Base-by-base conservation (phyloP, 306 rosid species). In the Canavalia ensiformis region DNA sequence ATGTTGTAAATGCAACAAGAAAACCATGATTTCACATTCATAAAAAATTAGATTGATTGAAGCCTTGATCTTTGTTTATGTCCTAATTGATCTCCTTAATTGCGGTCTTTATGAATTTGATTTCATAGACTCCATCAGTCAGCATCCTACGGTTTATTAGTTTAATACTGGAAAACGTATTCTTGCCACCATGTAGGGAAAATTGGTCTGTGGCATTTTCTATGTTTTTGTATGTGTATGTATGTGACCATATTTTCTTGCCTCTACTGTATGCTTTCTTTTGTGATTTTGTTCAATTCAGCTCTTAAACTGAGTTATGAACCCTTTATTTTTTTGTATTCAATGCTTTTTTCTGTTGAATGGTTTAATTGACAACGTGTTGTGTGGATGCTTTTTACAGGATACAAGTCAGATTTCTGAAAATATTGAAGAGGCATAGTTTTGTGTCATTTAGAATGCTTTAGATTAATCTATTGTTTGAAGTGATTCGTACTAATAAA, bases 321-420 rank as follows among this genome's bases (percentile, higher is more conserved):
- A 42, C 39, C 1, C 54, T 52, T 4, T 8, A 55, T 39, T 55
- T 54, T 37, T 8, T 8, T 69, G 7, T n/a, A 8, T 41, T 28
- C 54, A 33, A 37, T 68, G 11, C 6, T 30, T 29, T 33, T 12
- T 45, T 29, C 8, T 8, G 6, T 37, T 65, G 34, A 62, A 47
- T 62, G 0, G 0, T 30, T 67, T 39, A 13, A 41, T 30, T 78
- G 25, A 67, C 12, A 54, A 12, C 37, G 51, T 65, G 56, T 13
- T 78, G 12, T 68, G 68, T 29, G 57, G 31, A 42, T 2, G 0
- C 45, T 29, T 28, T 33, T 54, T 78, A 8, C 67, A 78, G 82
- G 75, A 44, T 6, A 7, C 74, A 28, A 41, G 7, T 63, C 29
- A 13, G 10, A 58, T 3, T 11, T 42, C 31, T 57, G 30, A 74